Conservation (phyloP, 2,329 filamentous ascomycete genomes). For the Cryphonectria nitschkei region DNA sequence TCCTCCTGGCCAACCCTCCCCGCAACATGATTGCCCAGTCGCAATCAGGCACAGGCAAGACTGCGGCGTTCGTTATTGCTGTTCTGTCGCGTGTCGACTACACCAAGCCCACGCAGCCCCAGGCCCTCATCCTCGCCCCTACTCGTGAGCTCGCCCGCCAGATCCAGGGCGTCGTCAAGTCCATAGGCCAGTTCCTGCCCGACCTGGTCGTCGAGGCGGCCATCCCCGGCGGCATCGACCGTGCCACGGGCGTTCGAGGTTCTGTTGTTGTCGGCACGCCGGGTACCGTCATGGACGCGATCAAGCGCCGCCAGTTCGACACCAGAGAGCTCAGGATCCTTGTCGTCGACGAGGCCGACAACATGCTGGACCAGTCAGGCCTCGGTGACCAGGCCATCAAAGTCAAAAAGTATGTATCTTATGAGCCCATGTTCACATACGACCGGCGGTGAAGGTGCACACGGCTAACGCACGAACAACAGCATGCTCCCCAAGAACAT, state of each 20-base stretch:
- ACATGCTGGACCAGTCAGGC: conserved; percentile 96
- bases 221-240: conserved; percentile 75
- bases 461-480: conserved; percentile 20
- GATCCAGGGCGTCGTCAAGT: conserved; percentile 81
- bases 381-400: conserved; percentile 93
- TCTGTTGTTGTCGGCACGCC: conserved; percentile 92
- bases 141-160: conserved; percentile 94
- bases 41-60: conserved; percentile 99
- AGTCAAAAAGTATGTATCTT: conserved; percentile 76
- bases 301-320: conserved; percentile 77
- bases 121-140: conserved; percentile 87
- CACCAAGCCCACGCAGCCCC: conserved; percentile 67
- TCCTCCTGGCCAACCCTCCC: conserved; percentile 85
- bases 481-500: conserved; percentile 73
- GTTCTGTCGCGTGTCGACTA: conserved; percentile 87
- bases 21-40: conserved; percentile 96
- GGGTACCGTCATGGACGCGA: conserved; percentile 87
- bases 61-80: conserved; percentile 92
- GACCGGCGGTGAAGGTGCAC: not conserved
- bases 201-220: conserved; percentile 78
- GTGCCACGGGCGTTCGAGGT: conserved; percentile 70
- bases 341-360: conserved; percentile 96
- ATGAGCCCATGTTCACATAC: not conserved
- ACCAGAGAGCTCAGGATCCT: conserved; percentile 74
- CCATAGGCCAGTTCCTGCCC: conserved; percentile 83